These are phyloP conservation scores for Sporothrix phasma DNA, from an alignment of 2,329 filamentous ascomycete species.

Conservation along the genomic window DNA sequence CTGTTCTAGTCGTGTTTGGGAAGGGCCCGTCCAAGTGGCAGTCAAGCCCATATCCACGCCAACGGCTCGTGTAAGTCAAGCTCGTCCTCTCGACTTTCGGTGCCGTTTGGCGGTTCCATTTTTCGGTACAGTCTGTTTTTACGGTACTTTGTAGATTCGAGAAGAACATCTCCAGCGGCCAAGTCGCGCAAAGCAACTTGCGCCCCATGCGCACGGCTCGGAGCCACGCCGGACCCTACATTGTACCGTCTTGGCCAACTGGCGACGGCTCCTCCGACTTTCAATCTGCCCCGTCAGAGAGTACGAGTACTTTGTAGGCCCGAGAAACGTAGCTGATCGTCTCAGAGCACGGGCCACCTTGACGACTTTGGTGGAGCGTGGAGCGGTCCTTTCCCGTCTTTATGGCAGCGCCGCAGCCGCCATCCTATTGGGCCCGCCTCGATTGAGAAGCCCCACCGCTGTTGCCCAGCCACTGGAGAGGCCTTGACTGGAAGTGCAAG, in stretches of 20 bases:
- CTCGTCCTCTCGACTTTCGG: neutral
- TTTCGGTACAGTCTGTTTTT: no score
- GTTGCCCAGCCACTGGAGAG: conserved; percentile 14
- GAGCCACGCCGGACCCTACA: no score
- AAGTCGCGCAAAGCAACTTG: no score
- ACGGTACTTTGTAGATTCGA: no score
- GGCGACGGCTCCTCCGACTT: neutral
- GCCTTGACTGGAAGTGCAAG: neutral
- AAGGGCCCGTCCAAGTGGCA: neutral
- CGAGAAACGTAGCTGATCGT: no score
- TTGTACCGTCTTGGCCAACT: neutral
- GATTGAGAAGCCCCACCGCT: neutral
- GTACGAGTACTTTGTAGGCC: neutral
- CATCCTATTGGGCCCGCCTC: neutral
- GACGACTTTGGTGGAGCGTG: neutral
- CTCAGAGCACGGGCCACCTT: neutral
- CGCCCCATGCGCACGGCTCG: no score
- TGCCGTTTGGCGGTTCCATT: no score
- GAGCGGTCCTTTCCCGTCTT: neutral
- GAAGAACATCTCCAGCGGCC: no score
- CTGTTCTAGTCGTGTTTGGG: neutral
- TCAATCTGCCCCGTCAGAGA: neutral
- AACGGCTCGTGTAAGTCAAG: neutral
- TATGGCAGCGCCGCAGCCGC: neutral
- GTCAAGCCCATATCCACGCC: neutral